phyloP scores from a whole-genome alignment of 2,329 filamentous ascomycete species.

The Aspergillus fructus region DNA sequence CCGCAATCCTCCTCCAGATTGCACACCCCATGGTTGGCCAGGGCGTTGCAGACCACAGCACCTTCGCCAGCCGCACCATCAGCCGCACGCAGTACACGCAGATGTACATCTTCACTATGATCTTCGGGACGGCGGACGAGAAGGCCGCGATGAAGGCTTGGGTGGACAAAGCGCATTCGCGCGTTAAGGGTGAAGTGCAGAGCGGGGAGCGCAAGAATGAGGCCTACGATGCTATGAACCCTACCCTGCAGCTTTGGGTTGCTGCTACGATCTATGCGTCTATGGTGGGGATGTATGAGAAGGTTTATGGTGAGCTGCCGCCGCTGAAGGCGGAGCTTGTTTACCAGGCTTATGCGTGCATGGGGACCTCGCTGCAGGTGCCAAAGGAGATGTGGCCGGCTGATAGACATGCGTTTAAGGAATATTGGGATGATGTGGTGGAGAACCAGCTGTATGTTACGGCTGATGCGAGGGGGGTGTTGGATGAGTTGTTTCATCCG shows the following conservation, averaged over 20 bases:
- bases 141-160: neutral
- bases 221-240: constrained; percentile 6
- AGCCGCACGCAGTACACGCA: constrained; percentile 1
- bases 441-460: neutral
- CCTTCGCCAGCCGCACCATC: constrained; percentile 4
- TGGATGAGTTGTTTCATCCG: constrained; percentile 2
- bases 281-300: constrained; percentile 4
- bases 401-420: constrained; percentile 5
- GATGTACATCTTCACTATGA: constrained; percentile 10
- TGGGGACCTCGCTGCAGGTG: constrained; percentile 6
- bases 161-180: constrained; percentile 1
- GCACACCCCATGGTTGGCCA: constrained; percentile 8
- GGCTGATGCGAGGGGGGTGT: neutral
- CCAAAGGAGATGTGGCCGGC: constrained; percentile 8
- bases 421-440: constrained; percentile 7
- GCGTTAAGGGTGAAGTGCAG: neutral
- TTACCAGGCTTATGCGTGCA: constrained; percentile 7
- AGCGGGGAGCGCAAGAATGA: neutral
- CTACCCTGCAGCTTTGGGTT: constrained; percentile 11
- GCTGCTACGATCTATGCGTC: constrained; percentile 7
- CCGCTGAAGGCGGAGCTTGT: constrained; percentile 4
- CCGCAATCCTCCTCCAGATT: constrained; percentile 9
- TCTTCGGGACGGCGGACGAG: constrained; percentile 3
- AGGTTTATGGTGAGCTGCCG: neutral
- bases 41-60: constrained; percentile 9